Evolutionary conservation across 495 filamentous ascomycete genomes (phyloP).

Genomic region (Hypoxylon cercidicola): DNA sequence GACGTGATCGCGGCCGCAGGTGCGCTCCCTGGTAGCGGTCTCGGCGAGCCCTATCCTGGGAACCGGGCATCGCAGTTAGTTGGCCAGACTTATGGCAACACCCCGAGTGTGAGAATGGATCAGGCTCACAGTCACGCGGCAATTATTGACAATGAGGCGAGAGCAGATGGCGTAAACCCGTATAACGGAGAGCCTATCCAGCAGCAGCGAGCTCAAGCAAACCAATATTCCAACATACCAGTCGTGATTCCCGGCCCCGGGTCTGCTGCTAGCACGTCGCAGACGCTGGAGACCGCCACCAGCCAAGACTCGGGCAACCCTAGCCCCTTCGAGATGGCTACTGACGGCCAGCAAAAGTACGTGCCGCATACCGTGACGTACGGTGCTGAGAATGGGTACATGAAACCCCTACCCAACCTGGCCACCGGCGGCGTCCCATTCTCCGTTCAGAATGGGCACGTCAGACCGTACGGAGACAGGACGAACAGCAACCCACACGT

Average conservation of each 20-base stretch:
- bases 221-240: conserved; percentile 9
- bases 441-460: conserved; percentile 24
- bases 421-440: conserved; percentile 19
- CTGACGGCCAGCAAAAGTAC: conserved; percentile 38
- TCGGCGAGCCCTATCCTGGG: conserved; percentile 42
- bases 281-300: conserved; percentile 25
- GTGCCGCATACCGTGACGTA: conserved; percentile 30
- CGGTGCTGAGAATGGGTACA: neutral
- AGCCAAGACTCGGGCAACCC: conserved; percentile 46
- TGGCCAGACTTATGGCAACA: conserved; percentile 48
- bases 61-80: conserved; percentile 34
- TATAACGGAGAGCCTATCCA: conserved; percentile 53
- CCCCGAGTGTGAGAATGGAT: conserved; percentile 46
- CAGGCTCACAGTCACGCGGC: conserved; percentile 51
- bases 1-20: conserved; percentile 66
- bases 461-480: conserved; percentile 36
- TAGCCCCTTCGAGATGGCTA: conserved; percentile 37
- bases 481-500: conserved; percentile 62
- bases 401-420: conserved; percentile 20
- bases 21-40: conserved; percentile 60
- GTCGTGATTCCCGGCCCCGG: conserved; percentile 35
- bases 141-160: conserved; percentile 50
- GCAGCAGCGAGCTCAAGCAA: conserved; percentile 18
- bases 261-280: conserved; percentile 23
- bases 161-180: conserved; percentile 58